Base-by-base conservation (phyloP, 805 yeast genomes). In the Sugiyamaella americana region DNA sequence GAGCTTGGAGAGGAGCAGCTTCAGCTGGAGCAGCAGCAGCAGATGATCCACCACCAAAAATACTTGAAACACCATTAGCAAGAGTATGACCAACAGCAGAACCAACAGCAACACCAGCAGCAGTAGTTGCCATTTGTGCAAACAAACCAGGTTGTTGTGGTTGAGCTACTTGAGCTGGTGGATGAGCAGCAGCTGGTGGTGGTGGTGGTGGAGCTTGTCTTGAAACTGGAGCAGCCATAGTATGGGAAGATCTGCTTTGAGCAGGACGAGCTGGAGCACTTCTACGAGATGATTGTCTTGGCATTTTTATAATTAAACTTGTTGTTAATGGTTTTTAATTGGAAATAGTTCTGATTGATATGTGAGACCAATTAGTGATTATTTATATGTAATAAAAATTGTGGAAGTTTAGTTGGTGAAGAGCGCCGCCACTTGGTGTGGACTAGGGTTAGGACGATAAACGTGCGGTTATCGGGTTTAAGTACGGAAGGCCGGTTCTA, bases 61-160 rank as follows among this genome's bases (percentile, higher is more conserved):
- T 69, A 43, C 87, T 76, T 43, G 95, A 81, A 59, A 93, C 72
- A 60, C 98, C 98, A 52, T 95, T 95, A 71, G 97, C 97, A 49
- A 91, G 57, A 36, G 97, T 87, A 75, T 93, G 98, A 52, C 98
- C 98, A 46, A 91, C 82, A 51, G 98, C 83, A 44, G 96, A 87
- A 60, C 98, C 98, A 48, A 93, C 97, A 46, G 98, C 98, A 39
- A 93, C 98, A 81, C 98, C 98, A 42, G 98, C 98, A 47, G 98
- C 98, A 41, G 98, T 93, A 41, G 95, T 75, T 35, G 98, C 98
- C 98, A 93, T 93, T 71, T 93, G 95, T 50, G 91, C 85, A 61
- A 91, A 89, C 64, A 91, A 60, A 60, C 98, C 97, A 41, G 97
- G 97, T 59, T 63, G 66, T 51, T 59, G 66, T 41, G 55, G 64